phyloP scores from a whole-genome alignment of 2,329 filamentous ascomycete genomes.

The Pseudogymnoascus pannorum region DNA sequence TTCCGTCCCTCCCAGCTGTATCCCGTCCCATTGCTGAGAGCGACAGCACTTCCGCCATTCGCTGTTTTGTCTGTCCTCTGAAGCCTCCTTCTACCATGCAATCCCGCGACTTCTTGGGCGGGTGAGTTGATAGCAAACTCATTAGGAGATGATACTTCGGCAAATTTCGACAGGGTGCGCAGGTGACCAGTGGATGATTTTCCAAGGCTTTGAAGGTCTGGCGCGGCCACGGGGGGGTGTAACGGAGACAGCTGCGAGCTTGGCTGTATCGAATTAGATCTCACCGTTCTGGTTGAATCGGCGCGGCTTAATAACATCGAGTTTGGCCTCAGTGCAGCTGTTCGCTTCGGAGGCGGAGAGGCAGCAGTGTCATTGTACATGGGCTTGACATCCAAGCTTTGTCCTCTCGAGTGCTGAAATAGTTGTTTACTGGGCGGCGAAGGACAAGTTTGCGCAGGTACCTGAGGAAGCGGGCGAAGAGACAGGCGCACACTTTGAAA shows the following conservation, averaged over 20 bases:
- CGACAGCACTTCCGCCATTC: slow-evolving; percentile 31
- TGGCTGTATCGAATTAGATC: slow-evolving; percentile 33
- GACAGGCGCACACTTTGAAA: slow-evolving; percentile 71
- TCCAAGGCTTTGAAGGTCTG: slow-evolving; percentile 74
- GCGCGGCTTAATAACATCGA: slow-evolving; percentile 55
- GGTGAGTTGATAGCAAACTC: slow-evolving; percentile 74
- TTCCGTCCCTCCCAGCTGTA: slow-evolving; percentile 76
- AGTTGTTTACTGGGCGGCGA: slow-evolving; percentile 16
- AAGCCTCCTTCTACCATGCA: slow-evolving; percentile 75
- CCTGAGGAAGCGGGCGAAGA: slow-evolving; percentile 64
- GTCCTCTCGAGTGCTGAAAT: slow-evolving; percentile 10
- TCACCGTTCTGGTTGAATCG: slow-evolving; percentile 38
- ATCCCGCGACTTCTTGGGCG: slow-evolving; percentile 77
- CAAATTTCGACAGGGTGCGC: slow-evolving; percentile 76
- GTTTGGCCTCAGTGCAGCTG: slow-evolving; percentile 38
- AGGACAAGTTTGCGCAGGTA: slow-evolving; percentile 41
- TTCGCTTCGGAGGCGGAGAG: slow-evolving; percentile 13
- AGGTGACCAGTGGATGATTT: slow-evolving; percentile 87
- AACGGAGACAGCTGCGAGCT: slow-evolving; percentile 27
- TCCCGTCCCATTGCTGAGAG: slow-evolving; percentile 39
- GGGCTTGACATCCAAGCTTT: slow-evolving; percentile 13
- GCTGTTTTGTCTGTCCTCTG: slow-evolving; percentile 58
- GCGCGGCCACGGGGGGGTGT: slow-evolving; percentile 47
- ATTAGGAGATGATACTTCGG: slow-evolving; percentile 65
- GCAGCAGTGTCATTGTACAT: slow-evolving; percentile 17